Conservation (phyloP, 495 filamentous ascomycete species). For the Echria macrotheca region DNA sequence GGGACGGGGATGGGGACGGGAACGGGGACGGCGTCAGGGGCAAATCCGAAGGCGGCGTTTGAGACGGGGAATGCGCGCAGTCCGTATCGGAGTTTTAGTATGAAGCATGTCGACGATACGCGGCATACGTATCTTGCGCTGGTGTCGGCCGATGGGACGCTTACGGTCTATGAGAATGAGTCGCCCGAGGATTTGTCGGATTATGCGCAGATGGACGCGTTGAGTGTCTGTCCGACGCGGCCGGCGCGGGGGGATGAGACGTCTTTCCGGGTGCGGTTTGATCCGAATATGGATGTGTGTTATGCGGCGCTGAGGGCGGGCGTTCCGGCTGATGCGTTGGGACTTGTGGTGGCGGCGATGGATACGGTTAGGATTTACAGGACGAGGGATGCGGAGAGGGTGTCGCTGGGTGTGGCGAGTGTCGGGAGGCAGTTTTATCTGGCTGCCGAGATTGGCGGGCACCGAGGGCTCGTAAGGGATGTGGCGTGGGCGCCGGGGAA, state of each 20-base stretch:
- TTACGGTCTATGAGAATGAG: slow-evolving; percentile 79
- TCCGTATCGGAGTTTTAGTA: slow-evolving; percentile 66
- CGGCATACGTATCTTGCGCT: slow-evolving; percentile 76
- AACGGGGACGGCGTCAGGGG: too few relatives aligned
- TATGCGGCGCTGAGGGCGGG: slow-evolving; percentile 71
- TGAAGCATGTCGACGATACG: slow-evolving; percentile 63
- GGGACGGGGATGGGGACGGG: too few relatives aligned
- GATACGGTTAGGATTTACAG: slow-evolving; percentile 74
- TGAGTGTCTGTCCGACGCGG: slow-evolving; percentile 47
- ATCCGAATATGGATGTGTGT: slow-evolving; percentile 74
- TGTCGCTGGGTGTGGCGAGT: slow-evolving; percentile 44
- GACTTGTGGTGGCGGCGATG: slow-evolving; percentile 78
- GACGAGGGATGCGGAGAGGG: slow-evolving; percentile 54
- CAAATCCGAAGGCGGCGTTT: slow-evolving; percentile 32
- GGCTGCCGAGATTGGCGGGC: slow-evolving; percentile 62
- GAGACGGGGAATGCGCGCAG: slow-evolving; percentile 37
- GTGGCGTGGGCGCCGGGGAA: slow-evolving; percentile 90
- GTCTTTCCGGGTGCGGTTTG: slow-evolving; percentile 76
- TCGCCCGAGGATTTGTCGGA: slow-evolving; percentile 75
- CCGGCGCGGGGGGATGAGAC: slow-evolving; percentile 73
- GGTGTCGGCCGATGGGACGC: slow-evolving; percentile 70
- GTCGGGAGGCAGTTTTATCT: slow-evolving; percentile 64
- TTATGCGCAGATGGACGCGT: slow-evolving; percentile 68
- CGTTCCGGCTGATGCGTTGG: slow-evolving; percentile 65
- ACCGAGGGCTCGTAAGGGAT: slow-evolving; percentile 76